Evolutionary conservation across 305 asterid species (phyloP).

Genomic region (Fraxinus ornus): DNA sequence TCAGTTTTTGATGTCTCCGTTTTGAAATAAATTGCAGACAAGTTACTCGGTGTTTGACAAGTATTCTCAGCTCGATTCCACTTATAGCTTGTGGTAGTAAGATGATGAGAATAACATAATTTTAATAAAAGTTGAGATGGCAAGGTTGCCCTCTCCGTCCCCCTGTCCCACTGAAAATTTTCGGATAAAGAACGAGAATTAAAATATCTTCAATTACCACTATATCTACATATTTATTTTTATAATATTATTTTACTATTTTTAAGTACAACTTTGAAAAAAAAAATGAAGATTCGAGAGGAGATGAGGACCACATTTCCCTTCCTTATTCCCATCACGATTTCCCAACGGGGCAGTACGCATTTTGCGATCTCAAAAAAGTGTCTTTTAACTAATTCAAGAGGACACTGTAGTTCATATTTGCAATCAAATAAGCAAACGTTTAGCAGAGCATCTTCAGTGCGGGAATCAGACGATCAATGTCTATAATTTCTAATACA

Average conservation of each 20-base stretch:
- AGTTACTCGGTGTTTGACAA: too few species aligned
- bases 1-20: too few species aligned
- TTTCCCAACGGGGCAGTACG: neutral
- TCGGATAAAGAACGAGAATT: neutral
- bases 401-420: neutral
- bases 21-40: too few species aligned
- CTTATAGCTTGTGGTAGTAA: neutral
- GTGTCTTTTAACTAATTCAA: too few species aligned
- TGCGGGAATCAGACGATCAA: neutral
- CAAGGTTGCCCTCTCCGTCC: too few species aligned
- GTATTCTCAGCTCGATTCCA: too few species aligned
- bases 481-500: neutral
- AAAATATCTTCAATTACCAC: neutral
- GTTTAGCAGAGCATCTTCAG: neutral
- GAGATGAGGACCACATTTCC: neutral
- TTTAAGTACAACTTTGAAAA: too few species aligned
- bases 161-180: too few species aligned
- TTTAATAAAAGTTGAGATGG: too few species aligned
- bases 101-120: too few species aligned
- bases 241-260: neutral
- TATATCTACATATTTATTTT: neutral
- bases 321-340: neutral
- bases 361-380: neutral
- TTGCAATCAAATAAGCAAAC: neutral
- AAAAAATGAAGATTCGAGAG: too few species aligned